These are phyloP conservation scores for Trametes sanguinea DNA, from an alignment of 768 basidiomycete genomes.

Conservation along the genomic window DNA sequence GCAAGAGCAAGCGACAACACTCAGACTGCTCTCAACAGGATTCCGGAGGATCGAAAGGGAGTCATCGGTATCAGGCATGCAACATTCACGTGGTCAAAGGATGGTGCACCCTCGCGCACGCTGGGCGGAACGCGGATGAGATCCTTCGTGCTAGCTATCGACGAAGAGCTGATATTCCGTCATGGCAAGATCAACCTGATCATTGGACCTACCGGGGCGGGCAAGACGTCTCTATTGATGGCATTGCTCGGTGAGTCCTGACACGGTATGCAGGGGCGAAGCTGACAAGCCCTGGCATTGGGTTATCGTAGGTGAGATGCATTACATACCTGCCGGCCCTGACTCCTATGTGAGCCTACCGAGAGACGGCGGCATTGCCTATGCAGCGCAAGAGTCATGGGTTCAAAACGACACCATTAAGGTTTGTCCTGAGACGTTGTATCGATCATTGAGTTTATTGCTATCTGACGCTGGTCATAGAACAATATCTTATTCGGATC, in stretches of 20 bases:
- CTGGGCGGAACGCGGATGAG: conserved; percentile 28
- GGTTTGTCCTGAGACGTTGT: conserved; percentile 15
- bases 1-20: neutral
- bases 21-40: neutral
- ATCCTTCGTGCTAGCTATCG: conserved; percentile 49
- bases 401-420: conserved; percentile 47
- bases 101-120: neutral
- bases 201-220: conserved; percentile 56
- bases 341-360: conserved; percentile 46
- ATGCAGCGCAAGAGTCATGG: conserved; percentile 53
- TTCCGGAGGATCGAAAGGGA: conserved; percentile 6
- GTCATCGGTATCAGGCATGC: conserved; percentile 23
- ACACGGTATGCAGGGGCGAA: no score
- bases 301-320: conserved; percentile 31
- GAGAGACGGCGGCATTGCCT: conserved; percentile 46
- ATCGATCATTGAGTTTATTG: no score
- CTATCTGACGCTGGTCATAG: conserved; percentile 2
- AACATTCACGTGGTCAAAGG: conserved; percentile 23
- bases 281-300: no score
- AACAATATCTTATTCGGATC: conserved; percentile 32
- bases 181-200: conserved; percentile 54
- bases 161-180: conserved; percentile 54
- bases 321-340: conserved; percentile 32
- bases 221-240: conserved; percentile 58
- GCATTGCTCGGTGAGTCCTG: conserved; percentile 20